These are phyloP conservation scores for Oryza longistaminata DNA, from an alignment of 176 grass and related monocot genomes.

Conservation along the genomic window DNA sequence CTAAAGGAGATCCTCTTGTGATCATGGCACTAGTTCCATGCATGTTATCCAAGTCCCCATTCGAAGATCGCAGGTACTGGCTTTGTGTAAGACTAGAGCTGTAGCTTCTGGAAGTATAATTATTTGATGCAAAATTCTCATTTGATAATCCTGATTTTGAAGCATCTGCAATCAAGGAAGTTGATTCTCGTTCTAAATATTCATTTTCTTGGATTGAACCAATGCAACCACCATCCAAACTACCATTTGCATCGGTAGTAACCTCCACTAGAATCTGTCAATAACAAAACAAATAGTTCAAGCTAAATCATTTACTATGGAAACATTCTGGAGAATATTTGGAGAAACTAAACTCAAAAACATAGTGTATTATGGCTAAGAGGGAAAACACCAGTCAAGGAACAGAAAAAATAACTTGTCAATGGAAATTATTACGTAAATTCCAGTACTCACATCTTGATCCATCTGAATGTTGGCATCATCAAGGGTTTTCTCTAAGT, in stretches of 20 bases:
- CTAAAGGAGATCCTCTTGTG: conserved; percentile 60
- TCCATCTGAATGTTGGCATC: conserved; percentile 99
- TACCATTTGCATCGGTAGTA: conserved; percentile 59
- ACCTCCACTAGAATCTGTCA: conserved; percentile 90
- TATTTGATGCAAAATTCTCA: conserved; percentile 68
- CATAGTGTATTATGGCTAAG: not conserved
- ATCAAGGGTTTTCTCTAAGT: conserved; percentile 91
- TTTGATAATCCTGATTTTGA: conserved; percentile 62
- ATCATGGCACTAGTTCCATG: conserved; percentile 56
- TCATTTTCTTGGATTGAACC: conserved; percentile 77
- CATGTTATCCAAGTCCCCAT: conserved; percentile 61
- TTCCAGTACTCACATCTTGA: conserved; percentile 68
- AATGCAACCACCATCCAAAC: conserved; percentile 63
- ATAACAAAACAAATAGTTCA: conserved; percentile 40
- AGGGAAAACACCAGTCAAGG: not conserved
- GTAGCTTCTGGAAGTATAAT: conserved; percentile 68
- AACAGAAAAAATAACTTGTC: conserved; percentile 13
- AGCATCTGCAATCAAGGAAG: conserved; percentile 58
- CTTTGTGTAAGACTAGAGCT: conserved; percentile 58
- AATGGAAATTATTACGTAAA: conserved; percentile 14
- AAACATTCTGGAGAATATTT: not conserved
- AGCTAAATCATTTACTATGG: conserved; percentile 31
- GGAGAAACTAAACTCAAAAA: conserved; percentile 13
- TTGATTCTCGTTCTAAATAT: conserved; percentile 57
- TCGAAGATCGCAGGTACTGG: conserved; percentile 55